Conservation (phyloP, 1,284 basidiomycete genomes). For the Cutaneotrichosporon sp. region DNA sequence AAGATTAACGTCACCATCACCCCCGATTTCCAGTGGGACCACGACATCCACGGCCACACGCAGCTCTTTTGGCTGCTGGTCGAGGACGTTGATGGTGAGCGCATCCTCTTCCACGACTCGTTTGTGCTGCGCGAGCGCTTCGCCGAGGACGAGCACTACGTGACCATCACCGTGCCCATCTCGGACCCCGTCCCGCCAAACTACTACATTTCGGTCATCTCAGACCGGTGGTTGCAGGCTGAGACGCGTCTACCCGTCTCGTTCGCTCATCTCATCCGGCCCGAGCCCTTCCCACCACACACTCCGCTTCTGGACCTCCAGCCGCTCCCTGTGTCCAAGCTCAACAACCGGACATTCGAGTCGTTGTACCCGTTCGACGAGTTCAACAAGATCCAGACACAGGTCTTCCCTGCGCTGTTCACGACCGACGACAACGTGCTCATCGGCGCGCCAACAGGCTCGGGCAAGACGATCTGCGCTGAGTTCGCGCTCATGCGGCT, state of each 20-base stretch:
- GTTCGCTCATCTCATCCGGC: conserved; percentile 96
- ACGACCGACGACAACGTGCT: conserved; percentile 95
- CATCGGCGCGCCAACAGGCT: conserved; percentile 92
- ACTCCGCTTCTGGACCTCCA: conserved; percentile 93
- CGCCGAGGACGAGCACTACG: conserved; percentile 86
- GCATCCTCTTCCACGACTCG: conserved; percentile 88
- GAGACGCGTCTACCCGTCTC: conserved; percentile 93
- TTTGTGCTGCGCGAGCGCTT: conserved; percentile 91
- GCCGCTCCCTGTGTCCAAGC: conserved; percentile 78
- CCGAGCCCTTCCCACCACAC: conserved; percentile 92
- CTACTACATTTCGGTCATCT: conserved; percentile 93
- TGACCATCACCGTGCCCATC: conserved; percentile 93
- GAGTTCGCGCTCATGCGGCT: conserved; percentile 91
- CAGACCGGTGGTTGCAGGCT: conserved; percentile 92
- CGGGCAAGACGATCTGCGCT: conserved; percentile 95
- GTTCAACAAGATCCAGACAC: conserved; percentile 99
- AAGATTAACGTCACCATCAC: conserved; percentile 86
- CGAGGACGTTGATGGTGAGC: conserved; percentile 96
- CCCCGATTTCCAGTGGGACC: conserved; percentile 97
- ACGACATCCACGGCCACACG: conserved; percentile 82
- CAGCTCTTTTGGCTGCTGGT: conserved; percentile 92
- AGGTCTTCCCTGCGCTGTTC: conserved; percentile 97
- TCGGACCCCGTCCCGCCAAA: conserved; percentile 96
- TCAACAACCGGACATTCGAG: conserved; percentile 90
- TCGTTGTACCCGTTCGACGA: conserved; percentile 76